Evolutionary conservation across 2,329 filamentous ascomycete genomes (phyloP), one percentile per base, ranked within the genome.

Genomic region (Coniochaeta prunicola): DNA sequence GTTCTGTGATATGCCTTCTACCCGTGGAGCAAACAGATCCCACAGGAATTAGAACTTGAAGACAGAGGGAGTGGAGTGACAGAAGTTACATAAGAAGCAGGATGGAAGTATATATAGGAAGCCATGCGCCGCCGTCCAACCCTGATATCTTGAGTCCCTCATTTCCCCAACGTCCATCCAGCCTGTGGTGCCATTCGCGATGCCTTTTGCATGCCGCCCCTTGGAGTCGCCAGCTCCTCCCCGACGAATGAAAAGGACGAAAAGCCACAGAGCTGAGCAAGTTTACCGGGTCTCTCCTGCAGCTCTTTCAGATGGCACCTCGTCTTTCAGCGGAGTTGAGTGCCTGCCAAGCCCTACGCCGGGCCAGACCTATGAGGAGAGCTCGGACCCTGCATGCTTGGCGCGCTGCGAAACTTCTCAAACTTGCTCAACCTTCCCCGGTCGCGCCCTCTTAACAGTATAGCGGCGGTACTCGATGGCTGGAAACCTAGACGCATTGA

Each of bases 341-440:
- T 24, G 21, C 40, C 40, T 45, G 40, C 40, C 40, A 45, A 45
- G 40, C 40, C 40, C 40, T n/a, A 45, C 40, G 40, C 40, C 40
- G 40, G 40, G 21, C 40, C 17, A 30, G 26, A 50, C 45, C 45
- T 8, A 12, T 2, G 45, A 12, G 13, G 24, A 50, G 45, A 50
- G 45, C 45, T 50, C 45, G 24, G 45, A 21, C 45, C 45, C 45
- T 50, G 45, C 45, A 50, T 50, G 45, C 45, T 50, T 50, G 45
- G 45, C 45, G 45, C 45, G 6, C 2, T 3, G 45, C 45, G 45
- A 50, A 50, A 50, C 45, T 50, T 50, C 45, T 50, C 45, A 50
- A 50, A 50, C 45, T 50, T 50, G 45, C 45, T 50, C 45, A 50
- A 30, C 21, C 9, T 50, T 15, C 24, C 5, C 12, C 4, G 24